These are phyloP conservation scores for Apiospora saccharicola DNA, from an alignment of 2,329 filamentous ascomycete species.

Conservation along the genomic window DNA sequence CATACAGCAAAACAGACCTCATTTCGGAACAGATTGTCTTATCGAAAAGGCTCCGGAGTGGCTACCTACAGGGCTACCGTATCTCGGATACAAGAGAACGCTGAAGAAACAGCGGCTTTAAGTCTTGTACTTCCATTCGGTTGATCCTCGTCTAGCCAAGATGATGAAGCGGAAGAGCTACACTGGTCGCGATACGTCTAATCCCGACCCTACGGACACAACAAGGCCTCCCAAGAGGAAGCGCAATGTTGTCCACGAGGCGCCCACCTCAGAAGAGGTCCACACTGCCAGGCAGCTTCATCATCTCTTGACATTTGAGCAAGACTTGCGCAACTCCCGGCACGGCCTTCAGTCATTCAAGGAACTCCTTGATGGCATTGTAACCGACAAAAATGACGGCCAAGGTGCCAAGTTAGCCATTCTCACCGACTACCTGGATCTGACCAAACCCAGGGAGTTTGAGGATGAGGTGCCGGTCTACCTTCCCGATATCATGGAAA, in stretches of 20 bases:
- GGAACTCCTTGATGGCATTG: constrained; percentile 71
- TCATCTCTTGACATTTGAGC: constrained; percentile 73
- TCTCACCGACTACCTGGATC: constrained; percentile 72
- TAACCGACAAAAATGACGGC: constrained; percentile 57
- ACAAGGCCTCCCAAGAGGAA: constrained; percentile 52
- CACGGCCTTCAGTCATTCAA: constrained; percentile 81
- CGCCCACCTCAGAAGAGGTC: constrained; percentile 67
- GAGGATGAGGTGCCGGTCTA: constrained; percentile 68
- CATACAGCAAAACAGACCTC: neutral
- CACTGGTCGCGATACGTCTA: constrained; percentile 43
- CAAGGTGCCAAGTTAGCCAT: constrained; percentile 61
- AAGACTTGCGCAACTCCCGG: constrained; percentile 71
- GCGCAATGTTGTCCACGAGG: constrained; percentile 57
- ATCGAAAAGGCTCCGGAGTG: neutral
- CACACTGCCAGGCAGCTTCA: constrained; percentile 71
- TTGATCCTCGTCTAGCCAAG: constrained; percentile 12
- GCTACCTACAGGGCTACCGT: neutral
- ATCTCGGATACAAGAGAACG: neutral
- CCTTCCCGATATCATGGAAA: constrained; percentile 82
- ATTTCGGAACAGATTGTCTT: neutral
- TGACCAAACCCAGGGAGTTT: constrained; percentile 55
- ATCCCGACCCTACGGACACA: constrained; percentile 25
- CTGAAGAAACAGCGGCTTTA: neutral
- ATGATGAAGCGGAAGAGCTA: constrained; percentile 48
- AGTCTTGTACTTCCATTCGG: neutral